Base-by-base conservation (phyloP, 768 basidiomycete species). In the Phaffia australis region DNA sequence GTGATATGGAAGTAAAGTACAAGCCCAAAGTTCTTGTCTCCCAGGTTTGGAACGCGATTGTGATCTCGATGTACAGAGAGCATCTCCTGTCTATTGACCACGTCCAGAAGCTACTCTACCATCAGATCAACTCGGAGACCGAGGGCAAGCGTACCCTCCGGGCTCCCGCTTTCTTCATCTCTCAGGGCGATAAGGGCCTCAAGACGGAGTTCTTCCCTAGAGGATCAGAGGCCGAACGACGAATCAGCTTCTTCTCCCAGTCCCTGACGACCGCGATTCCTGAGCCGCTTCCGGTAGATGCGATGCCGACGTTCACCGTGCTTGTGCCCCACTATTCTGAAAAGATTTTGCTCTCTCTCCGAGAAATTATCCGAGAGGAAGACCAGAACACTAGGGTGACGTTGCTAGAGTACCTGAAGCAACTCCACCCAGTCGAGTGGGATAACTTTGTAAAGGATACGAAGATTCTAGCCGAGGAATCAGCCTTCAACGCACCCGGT, bases 271-370 rank as follows among this genome's bases (percentile, higher is more conserved):
- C 92, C n/a, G 81, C 85, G 57, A 84, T 98, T 60, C 95, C 94
- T 23, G 87, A 89, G 71, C 87, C 95, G 9, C 78, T 98, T 46
- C 91, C 93, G 18, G 90, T 99, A 52, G 93, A 98, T 76, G 89
- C 92, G n/a, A 98, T 99, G 95, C 95, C 95, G 1, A 97, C 94
- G 0, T 99, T 99, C 81, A 98, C 95, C 55, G 93, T 99, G 27
- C 80, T 99, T 63, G 95, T 92, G 0, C 95, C 95, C 18, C 95
- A 99, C 78, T 99, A 99, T 76, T 95, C 87, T 68, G 95, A 99
- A 78, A 99, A 99, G 89, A 98, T 97, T 70, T 79, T 99, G 58
- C 82, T 99, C 14, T 97, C 94, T 2, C 83, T 99, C 2, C 85
- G 95, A 69, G 95, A 98, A 77, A 99, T 99, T 75, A 99, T 99